Percentiles rank a stretch among this genome's conserved stretches.
Evolutionary conservation across 805 yeast genomes (phyloP).

Genomic region (Scheffersomyces stipitis): DNA sequence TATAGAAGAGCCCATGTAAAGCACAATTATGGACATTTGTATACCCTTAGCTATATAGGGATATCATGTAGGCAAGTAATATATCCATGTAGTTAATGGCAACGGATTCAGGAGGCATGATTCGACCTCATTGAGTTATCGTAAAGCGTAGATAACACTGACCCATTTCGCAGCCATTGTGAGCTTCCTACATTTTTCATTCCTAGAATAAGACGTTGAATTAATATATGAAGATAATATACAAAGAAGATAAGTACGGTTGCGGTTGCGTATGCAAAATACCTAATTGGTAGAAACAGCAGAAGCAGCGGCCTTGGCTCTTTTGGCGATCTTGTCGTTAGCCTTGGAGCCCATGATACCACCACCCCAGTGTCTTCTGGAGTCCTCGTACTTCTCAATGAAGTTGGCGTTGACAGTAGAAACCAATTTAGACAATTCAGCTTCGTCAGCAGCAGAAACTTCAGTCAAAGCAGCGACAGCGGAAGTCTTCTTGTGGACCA

Average conservation of each 20-base stretch:
- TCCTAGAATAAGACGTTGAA: background rate
- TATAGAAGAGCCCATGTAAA: too few relatives aligned
- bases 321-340: constrained; percentile 78
- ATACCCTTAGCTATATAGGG: too few relatives aligned
- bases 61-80: too few relatives aligned
- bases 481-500: constrained; percentile 96
- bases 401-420: constrained; percentile 94
- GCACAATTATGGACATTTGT: too few relatives aligned
- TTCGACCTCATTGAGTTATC: too few relatives aligned
- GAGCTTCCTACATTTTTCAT: too few relatives aligned
- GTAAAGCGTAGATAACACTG: too few relatives aligned
- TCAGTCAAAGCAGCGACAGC: constrained; percentile 97
- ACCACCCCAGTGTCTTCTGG: constrained; percentile 99
- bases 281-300: constrained; percentile 13
- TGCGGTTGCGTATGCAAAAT: background rate
- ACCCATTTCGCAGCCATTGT: too few relatives aligned
- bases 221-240: background rate
- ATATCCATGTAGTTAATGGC: too few relatives aligned
- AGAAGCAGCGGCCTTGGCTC: constrained; percentile 55
- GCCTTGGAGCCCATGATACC: constrained; percentile 97
- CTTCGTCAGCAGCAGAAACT: constrained; percentile 91
- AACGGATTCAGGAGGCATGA: too few relatives aligned
- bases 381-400: constrained; percentile 89
- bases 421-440: constrained; percentile 88
- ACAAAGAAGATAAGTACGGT: background rate